Conservation (phyloP, 805 yeast species). For the Metahyphopichia silvanorum region DNA sequence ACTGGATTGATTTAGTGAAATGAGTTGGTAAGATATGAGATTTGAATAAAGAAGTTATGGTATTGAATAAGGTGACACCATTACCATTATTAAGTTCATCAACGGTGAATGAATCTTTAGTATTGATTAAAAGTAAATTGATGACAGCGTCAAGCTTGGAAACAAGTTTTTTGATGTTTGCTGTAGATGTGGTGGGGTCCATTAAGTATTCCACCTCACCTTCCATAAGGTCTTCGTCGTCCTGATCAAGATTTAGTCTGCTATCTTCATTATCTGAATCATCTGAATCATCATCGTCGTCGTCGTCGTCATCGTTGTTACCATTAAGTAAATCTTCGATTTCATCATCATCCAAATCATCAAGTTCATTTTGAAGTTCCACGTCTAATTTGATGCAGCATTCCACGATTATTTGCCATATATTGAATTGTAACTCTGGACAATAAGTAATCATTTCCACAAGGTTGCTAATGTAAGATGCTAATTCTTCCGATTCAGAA, state of each 20-base stretch:
- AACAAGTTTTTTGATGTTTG: conserved; percentile 51
- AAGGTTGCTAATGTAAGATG: conserved; percentile 65
- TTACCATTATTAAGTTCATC: conserved; percentile 56
- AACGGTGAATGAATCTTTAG: conserved; percentile 47
- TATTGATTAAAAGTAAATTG: conserved; percentile 49
- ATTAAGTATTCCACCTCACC: conserved; percentile 46
- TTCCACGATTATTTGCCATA: conserved; percentile 82
- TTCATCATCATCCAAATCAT: conserved; percentile 70
- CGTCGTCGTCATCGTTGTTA: conserved; percentile 47
- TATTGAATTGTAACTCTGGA: conserved; percentile 65
- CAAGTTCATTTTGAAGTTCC: conserved; percentile 84
- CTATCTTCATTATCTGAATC: conserved; percentile 23
- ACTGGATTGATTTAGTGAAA: conserved; percentile 85
- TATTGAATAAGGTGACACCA: conserved; percentile 67
- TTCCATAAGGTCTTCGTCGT: conserved; percentile 21
- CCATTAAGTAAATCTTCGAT: conserved; percentile 51
- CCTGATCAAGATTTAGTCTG: too few relatives aligned
- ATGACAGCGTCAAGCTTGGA: conserved; percentile 72
- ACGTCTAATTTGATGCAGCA: conserved; percentile 84
- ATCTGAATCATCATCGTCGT: conserved; percentile 19
- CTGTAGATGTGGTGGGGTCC: conserved; percentile 38
- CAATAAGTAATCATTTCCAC: conserved; percentile 63
- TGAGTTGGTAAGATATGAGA: conserved; percentile 88
- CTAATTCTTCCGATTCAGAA: conserved; percentile 48
- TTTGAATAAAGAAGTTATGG: conserved; percentile 72